A percentile compares a stretch with the other conserved stretches of the same genome.
These are phyloP conservation scores for Candida odintsovae DNA, from an alignment of 805 yeast genomes.

Conservation along the genomic window DNA sequence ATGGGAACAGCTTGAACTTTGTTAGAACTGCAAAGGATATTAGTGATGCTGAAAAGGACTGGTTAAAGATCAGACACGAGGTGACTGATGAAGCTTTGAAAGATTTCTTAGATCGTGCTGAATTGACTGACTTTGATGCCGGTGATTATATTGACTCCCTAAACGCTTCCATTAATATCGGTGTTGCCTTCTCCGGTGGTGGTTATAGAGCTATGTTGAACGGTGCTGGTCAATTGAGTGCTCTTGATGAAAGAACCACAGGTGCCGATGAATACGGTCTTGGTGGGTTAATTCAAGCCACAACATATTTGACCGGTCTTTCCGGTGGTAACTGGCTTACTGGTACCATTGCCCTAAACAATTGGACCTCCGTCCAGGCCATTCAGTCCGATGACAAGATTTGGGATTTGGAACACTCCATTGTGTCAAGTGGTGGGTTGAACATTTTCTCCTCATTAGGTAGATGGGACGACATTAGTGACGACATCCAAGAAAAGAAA, in stretches of 20 bases:
- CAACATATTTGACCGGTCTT: conserved; percentile 68
- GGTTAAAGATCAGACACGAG: conserved; percentile 39
- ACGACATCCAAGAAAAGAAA: conserved; percentile 46
- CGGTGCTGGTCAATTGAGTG: conserved; percentile 81
- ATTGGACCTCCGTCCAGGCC: conserved; percentile 65
- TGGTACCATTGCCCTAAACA: conserved; percentile 61
- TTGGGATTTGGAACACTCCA: conserved; percentile 64
- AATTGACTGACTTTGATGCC: conserved; percentile 39
- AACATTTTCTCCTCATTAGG: conserved; percentile 44
- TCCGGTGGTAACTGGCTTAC: conserved; percentile 85
- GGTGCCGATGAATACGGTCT: conserved; percentile 50
- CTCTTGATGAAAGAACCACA: conserved; percentile 64
- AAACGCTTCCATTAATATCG: conserved; percentile 40
- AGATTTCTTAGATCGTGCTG: conserved; percentile 35
- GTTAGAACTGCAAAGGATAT: conserved; percentile 44
- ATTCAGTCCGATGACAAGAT: conserved; percentile 43
- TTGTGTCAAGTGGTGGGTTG: conserved; percentile 57
- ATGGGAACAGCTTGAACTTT: conserved; percentile 2
- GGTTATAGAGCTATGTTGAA: conserved; percentile 84
- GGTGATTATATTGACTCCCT: conserved; percentile 33
- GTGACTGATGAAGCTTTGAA: conserved; percentile 26
- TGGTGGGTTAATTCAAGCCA: conserved; percentile 65
- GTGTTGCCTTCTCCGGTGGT: conserved; percentile 72
- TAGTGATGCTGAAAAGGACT: conserved; percentile 41
- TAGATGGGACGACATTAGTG: conserved; percentile 49